Evolutionary conservation across 2,329 filamentous ascomycete species (phyloP).

Genomic region (Macrophomina phaseolina): DNA sequence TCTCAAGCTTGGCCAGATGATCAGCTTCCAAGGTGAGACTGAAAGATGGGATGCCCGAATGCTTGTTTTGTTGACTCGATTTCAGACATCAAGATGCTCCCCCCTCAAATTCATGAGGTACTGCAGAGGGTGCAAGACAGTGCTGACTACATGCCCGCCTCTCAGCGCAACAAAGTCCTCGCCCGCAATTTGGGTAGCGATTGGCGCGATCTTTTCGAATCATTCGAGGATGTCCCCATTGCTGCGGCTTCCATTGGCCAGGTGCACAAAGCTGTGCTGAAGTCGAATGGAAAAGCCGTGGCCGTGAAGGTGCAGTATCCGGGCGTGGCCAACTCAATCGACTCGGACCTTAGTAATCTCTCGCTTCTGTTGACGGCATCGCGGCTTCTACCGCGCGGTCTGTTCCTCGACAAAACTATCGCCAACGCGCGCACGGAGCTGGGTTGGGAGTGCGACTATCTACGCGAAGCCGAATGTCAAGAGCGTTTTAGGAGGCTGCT

Average conservation of each 20-base stretch:
- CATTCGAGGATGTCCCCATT: slow-evolving; percentile 90
- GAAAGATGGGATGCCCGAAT: not conserved
- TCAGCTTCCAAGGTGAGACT: slow-evolving; percentile 80
- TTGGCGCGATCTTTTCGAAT: slow-evolving; percentile 82
- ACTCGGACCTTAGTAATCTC: slow-evolving; percentile 94
- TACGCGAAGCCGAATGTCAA: slow-evolving; percentile 83
- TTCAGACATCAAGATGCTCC: slow-evolving; percentile 90
- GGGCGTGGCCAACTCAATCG: slow-evolving; percentile 92
- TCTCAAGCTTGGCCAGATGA: slow-evolving; percentile 96
- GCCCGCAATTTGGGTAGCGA: slow-evolving; percentile 76
- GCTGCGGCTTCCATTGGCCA: slow-evolving; percentile 97
- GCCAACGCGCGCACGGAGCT: slow-evolving; percentile 91
- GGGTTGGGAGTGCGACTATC: slow-evolving; percentile 96
- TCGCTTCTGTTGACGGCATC: slow-evolving; percentile 89
- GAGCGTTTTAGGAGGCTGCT: slow-evolving; percentile 78
- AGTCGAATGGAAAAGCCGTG: slow-evolving; percentile 74
- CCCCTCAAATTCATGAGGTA: slow-evolving; percentile 83
- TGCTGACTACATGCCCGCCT: slow-evolving; percentile 97
- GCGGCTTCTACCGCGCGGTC: slow-evolving; percentile 83
- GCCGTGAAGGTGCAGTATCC: slow-evolving; percentile 98
- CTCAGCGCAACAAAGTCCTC: slow-evolving; percentile 87
- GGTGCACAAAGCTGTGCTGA: slow-evolving; percentile 84
- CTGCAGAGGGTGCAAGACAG: slow-evolving; percentile 93
- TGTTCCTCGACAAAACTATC: slow-evolving; percentile 97
- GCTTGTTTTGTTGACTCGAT: slow-evolving; percentile 17